Conservation (phyloP, 495 filamentous ascomycete genomes). For the Penicillium bovifimosum region DNA sequence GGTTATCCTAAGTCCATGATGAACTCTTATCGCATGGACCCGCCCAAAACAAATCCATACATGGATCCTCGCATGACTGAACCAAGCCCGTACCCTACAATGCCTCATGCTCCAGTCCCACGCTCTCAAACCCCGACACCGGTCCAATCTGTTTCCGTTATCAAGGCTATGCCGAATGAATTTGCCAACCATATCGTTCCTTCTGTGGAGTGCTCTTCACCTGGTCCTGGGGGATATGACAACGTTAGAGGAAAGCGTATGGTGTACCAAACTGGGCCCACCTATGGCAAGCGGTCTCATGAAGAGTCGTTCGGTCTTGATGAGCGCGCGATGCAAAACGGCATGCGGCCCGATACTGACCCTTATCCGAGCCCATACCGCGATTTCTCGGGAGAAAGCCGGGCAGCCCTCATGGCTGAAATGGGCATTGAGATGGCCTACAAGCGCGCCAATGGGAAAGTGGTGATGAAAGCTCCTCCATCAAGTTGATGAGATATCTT, state of each 20-base stretch:
- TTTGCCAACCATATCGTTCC: conserved; percentile 19
- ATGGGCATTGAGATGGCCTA: conserved; percentile 43
- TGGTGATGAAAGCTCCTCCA: conserved; percentile 32
- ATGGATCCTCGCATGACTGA: conserved; percentile 26
- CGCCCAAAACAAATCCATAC: conserved; percentile 25
- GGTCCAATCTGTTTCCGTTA: conserved; percentile 21
- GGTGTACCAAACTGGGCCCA: conserved; percentile 30
- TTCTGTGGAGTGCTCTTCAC: conserved; percentile 20
- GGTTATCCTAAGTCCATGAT: conserved; percentile 26
- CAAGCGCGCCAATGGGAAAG: conserved; percentile 44
- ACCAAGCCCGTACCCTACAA: conserved; percentile 18
- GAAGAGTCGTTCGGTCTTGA: conserved; percentile 41
- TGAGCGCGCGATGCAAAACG: conserved; percentile 44
- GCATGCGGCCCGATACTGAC: conserved; percentile 45
- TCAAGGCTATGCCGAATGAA: conserved; percentile 23
- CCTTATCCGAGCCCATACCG: conserved; percentile 23
- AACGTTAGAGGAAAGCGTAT: conserved; percentile 22
- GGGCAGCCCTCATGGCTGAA: conserved; percentile 29
- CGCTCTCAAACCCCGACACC: conserved; percentile 25
- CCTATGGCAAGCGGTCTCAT: conserved; percentile 33
- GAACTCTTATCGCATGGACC: conserved; percentile 31
- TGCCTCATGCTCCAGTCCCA: conserved; percentile 16
- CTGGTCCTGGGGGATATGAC: conserved; percentile 24
- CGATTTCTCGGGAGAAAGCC: conserved; percentile 27
- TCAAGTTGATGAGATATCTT: conserved; percentile 9